These are phyloP conservation scores for Rhexocercosporidium sp. DNA, from an alignment of 2,329 filamentous ascomycete species.

Conservation along the genomic window DNA sequence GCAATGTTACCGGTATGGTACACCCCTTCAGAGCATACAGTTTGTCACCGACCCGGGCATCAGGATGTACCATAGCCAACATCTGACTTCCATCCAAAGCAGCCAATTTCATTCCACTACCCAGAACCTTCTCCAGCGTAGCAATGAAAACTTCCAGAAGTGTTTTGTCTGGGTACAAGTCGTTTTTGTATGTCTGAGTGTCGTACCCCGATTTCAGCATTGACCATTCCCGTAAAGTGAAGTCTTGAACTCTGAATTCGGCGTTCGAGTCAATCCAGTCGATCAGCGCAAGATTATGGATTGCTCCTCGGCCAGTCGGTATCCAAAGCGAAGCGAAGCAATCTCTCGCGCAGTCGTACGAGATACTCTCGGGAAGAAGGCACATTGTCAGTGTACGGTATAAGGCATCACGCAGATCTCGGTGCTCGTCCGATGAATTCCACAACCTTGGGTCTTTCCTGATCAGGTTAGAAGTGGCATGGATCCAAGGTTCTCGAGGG, in stretches of 20 bases:
- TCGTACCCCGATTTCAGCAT: neutral
- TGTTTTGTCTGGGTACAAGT: neutral
- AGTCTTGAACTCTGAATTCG: neutral
- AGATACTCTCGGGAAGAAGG: neutral
- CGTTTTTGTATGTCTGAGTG: neutral
- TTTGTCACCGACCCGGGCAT: neutral
- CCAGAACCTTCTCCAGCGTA: neutral
- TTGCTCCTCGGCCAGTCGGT: slow-evolving; percentile 11
- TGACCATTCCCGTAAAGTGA: slow-evolving; percentile 16
- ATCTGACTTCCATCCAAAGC: neutral
- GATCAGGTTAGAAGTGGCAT: neutral
- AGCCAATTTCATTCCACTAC: slow-evolving; percentile 2
- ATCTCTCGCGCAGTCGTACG: neutral
- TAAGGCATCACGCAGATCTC: neutral
- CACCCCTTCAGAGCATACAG: neutral
- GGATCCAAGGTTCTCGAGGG: neutral
- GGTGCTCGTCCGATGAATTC: neutral
- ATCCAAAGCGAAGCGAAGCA: slow-evolving; percentile 16
- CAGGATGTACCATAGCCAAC: slow-evolving; percentile 1
- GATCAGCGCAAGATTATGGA: slow-evolving; percentile 11
- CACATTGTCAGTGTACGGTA: slow-evolving; percentile 14
- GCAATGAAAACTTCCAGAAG: neutral
- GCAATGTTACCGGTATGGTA: neutral
- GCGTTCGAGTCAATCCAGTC: slow-evolving; percentile 22
- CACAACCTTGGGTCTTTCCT: neutral